Evolutionary conservation across 805 yeast species (phyloP).

Genomic region (Hanseniaspora occidentalis): DNA sequence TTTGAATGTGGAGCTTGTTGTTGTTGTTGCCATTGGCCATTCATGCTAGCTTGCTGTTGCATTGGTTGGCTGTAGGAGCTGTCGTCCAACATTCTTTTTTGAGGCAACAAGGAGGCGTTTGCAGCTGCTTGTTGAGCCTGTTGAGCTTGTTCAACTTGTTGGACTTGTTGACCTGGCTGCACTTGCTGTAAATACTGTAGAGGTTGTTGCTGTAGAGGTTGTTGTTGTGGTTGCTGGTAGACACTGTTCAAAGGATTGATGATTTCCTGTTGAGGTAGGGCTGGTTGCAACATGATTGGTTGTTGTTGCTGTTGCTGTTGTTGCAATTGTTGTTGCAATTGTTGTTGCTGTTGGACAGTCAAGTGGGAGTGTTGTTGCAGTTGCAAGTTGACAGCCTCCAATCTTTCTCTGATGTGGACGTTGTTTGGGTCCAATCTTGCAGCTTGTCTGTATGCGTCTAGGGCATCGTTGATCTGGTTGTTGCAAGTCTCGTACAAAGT

Average conservation of each 20-base stretch:
- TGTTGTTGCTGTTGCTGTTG: conserved; percentile 11
- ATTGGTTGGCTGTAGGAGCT: conserved; percentile 8
- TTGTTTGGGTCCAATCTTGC: conserved; percentile 90
- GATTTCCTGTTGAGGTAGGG: conserved; percentile 17
- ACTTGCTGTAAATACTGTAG: too few species aligned
- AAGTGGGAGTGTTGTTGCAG: conserved; percentile 4
- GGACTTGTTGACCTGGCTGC: too few species aligned
- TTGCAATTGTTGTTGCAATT: conserved; percentile 4
- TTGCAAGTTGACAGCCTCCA: conserved; percentile 64
- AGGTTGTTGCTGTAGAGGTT: conserved; percentile 17
- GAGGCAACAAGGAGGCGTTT: conserved; percentile 2
- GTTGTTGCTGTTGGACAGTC: conserved; percentile 6
- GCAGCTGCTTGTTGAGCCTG: conserved; percentile 12
- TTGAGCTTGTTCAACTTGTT: conserved; percentile 15
- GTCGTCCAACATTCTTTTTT: conserved; percentile 1
- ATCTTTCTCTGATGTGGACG: conserved; percentile 85
- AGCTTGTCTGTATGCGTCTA: conserved; percentile 95
- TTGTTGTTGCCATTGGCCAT: conserved; percentile 5
- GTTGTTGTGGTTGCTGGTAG: conserved; percentile 17
- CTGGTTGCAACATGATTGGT: conserved; percentile 23
- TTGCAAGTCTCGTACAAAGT: conserved; percentile 95
- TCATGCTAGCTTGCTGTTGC: conserved; percentile 9
- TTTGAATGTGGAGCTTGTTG: conserved; percentile 1
- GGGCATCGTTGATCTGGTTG: conserved; percentile 86
- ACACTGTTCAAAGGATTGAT: conserved; percentile 19